These are phyloP conservation scores for Tetrapisispora namnaoensis DNA, from an alignment of 805 yeast genomes.

Conservation along the genomic window DNA sequence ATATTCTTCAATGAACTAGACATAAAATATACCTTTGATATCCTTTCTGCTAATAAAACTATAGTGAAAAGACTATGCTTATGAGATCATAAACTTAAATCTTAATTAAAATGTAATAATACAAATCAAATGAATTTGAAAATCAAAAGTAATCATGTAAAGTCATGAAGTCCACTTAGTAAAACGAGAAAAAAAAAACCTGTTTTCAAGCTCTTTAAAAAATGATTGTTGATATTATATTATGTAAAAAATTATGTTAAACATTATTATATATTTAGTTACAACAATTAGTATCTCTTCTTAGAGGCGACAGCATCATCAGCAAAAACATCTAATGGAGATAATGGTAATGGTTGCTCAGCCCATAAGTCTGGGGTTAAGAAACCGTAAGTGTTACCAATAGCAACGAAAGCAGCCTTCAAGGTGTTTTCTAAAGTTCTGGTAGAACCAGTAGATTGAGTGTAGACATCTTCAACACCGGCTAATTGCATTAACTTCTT, in stretches of 20 bases:
- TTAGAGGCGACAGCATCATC: slow-evolving; percentile 68
- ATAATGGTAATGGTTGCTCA: slow-evolving; percentile 69
- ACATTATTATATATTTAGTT: not conserved
- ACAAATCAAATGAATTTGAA: too few relatives aligned
- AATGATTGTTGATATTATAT: not conserved
- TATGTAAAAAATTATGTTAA: not conserved
- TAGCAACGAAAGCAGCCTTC: slow-evolving; percentile 98
- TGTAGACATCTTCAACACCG: slow-evolving; percentile 99
- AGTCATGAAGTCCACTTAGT: not conserved
- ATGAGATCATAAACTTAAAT: too few relatives aligned
- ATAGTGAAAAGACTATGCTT: too few relatives aligned
- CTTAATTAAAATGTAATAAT: too few relatives aligned
- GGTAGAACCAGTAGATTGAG: slow-evolving; percentile 97
- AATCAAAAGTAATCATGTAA: too few relatives aligned
- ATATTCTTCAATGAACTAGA: too few relatives aligned
- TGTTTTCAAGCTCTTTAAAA: not conserved
- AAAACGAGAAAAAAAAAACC: not conserved
- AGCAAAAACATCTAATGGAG: slow-evolving; percentile 93
- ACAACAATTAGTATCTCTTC: slow-evolving; percentile 56
- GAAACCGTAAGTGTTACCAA: slow-evolving; percentile 99
- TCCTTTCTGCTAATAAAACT: too few relatives aligned
- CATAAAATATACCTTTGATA: too few relatives aligned
- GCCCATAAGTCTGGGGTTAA: slow-evolving; percentile 99
- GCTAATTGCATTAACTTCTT: slow-evolving; percentile 98
- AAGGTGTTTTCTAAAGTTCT: slow-evolving; percentile 99